Base-by-base conservation (phyloP, 371 early-diverging fungal species). In the Haplosporangium sp. region DNA sequence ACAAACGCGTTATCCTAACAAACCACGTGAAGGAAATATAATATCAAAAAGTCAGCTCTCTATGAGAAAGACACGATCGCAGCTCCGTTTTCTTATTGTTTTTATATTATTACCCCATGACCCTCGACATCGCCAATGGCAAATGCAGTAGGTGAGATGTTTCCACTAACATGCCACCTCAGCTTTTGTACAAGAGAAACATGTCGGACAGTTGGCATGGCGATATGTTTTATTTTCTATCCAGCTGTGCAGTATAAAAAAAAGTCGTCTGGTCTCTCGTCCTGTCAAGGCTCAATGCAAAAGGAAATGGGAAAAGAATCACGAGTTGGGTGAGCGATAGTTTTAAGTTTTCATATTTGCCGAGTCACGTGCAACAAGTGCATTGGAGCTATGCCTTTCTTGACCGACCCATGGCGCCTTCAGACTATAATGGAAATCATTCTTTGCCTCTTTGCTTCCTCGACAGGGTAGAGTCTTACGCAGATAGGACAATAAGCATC, bases 81-180 rank as follows among this genome's bases (percentile, higher is more conserved):
- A 27, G 27, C 27, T 27, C 44, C 11, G 44, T 61, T 59, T 39
- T 8, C 17, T 17, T 38, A 39, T 38, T 38, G 9, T 38, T 38
- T 0, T 59, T 53, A 20, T 40, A n/a, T 19, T 39, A 34, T 64
- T 91, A 94, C 94, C 35, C 91, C 89, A 66, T 93, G 93, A 76
- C 92, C 90, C 74, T 95, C 95, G 9, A 93, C 90, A 76, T 95
- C 95, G 39, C 95, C 95, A 27, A 94, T 89, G 15, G 92, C 92
- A 38, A 95, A 87, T 0, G 95, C 94, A 71, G 91, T 89, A 5
- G 93, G 93, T 62, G 92, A 90, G 84, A 95, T 92, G 71, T 92
- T 94, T n/a, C 95, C 95, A 35, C 88, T 87, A 72, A 94, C 95
- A 37, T 89, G 87, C 93, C 95, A 95, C 84, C 88, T 87, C 34